Evolutionary conservation across 1,284 basidiomycete species (phyloP), one percentile per base, ranked within the genome.

Genomic region (Sporisorium scitamineum): DNA sequence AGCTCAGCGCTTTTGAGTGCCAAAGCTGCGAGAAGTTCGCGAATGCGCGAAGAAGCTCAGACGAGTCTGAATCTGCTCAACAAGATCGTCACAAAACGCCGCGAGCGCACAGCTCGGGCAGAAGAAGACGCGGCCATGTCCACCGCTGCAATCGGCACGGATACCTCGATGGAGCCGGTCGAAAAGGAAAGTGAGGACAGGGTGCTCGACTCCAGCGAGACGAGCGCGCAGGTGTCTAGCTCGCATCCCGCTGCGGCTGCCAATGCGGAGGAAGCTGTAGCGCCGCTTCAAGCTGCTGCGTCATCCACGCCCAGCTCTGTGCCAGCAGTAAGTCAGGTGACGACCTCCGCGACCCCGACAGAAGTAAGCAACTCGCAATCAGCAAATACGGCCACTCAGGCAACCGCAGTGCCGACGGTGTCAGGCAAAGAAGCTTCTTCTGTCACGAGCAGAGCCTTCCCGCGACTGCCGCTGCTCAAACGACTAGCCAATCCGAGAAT

Each of bases 81-180:
- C 22, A 61, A 66, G 54, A 55, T 66, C n/a, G 59, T 59, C 59
- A 51, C 55, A 52, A 71, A 51, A 48, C 62, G 55, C 18, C 51
- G 51, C 22, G 55, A 62, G 47, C 66, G 55, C 34, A 41, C 59
- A 5, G 59, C 42, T 20, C 65, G 55, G 14, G 41, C 18, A 14
- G 59, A 51, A 48, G 54, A 34, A 18, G 52, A 44, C 5, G 26
- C 55, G 13, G 14, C 39, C 5, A 5, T 45, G n/a, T 52, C 52
- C 20, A 32, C 44, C 16, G 26, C 48, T 11, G 45, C 56, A 22
- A 16, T 5, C 13, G 7, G n/a, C 22, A 24, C 47, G n/a, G 27
- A 41, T 16, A 1, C 9, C 27, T 41, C 37, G 56, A 16, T 24
- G 7, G 37, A 41, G 10, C 27, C 26, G 8, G 18, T 18, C 9